These are phyloP conservation scores for Geotrichum candidum DNA, from an alignment of 1,139 yeast genomes.

Conservation along the genomic window DNA sequence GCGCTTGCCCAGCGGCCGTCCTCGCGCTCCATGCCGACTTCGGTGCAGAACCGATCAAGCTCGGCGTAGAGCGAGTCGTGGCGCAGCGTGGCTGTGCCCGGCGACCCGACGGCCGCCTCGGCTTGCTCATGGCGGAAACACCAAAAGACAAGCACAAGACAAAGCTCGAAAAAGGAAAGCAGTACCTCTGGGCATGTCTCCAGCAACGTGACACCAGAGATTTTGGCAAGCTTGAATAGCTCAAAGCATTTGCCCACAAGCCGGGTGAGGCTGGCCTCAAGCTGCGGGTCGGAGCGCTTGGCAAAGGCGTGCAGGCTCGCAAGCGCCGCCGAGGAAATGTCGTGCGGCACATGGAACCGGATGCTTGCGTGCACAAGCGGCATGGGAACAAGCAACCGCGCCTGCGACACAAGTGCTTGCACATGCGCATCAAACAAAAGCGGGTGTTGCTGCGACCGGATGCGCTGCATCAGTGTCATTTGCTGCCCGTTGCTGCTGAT, in stretches of 20 bases:
- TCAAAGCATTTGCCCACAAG: constrained; percentile 28
- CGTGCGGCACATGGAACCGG: constrained; percentile 29
- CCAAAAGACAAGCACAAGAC: constrained; percentile 32
- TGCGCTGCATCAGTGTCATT: not conserved
- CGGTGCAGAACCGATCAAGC: constrained; percentile 24
- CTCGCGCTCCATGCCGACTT: constrained; percentile 23
- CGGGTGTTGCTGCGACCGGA: not conserved
- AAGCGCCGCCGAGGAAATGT: constrained; percentile 19
- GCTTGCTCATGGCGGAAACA: constrained; percentile 12
- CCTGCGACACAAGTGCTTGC: constrained; percentile 23
- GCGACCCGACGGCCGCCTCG: not conserved
- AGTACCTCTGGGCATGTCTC: constrained; percentile 28
- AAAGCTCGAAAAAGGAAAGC: constrained; percentile 28
- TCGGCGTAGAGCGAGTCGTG: constrained; percentile 23
- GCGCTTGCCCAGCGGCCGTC: constrained; percentile 28
- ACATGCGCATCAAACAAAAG: constrained; percentile 22
- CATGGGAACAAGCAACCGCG: constrained; percentile 25
- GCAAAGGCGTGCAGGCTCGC: not conserved
- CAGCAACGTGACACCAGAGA: constrained; percentile 24
- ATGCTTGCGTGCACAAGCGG: constrained; percentile 20
- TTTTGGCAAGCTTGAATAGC: constrained; percentile 23
- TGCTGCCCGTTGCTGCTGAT: not conserved
- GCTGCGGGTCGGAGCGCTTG: not conserved
- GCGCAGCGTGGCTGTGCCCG: constrained; percentile 19
- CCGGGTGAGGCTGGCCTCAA: constrained; percentile 9